Evolutionary conservation across 2,329 filamentous ascomycete genomes (phyloP), one percentile per base, ranked within the genome.

Genomic region (Pseudogymnoascus sp.): DNA sequence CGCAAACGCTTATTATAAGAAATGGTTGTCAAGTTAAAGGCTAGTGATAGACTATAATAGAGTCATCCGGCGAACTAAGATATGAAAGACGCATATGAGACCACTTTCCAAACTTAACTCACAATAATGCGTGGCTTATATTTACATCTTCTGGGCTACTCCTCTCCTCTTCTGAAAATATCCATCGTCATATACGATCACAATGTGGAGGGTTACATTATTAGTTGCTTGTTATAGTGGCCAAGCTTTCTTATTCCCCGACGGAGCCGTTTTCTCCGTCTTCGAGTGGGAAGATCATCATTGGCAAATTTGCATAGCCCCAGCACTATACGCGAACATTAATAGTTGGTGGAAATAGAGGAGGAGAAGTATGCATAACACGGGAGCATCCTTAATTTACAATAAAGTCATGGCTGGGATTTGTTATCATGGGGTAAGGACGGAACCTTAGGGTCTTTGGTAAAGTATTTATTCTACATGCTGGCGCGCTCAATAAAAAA

Each of bases 221-320:
- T 18, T 18, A 18, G n/a, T 18, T 56, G 47, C 47, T 33, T 12
- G 25, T 33, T 28, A 33, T 33, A 7, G 25, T 18, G 14, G 25
- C 10, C 31, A 53, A 16, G 25, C 47, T 33, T 50, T 25, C 25
- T 33, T 56, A 28, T 12, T 12, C 25, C 5, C n/a, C 28, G 50
- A 18, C 50, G 50, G 50, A 56, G n/a, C 25, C 50, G 16, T 56
- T 18, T 56, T 56, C n/a, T 56, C 50, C 50, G 50, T 50, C 44
- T 23, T 28, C 25, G 44, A 4, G 21, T 25, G 40, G 18, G 28
- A 31, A 31, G 18, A 14, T 44, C 5, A 23, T 10, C 23, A 8
- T 28, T 8, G 14, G 44, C 44, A 50, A 28, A 28, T 28, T 50
- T 31, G 50, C 50, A 25, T 6, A 11, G 50, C n/a, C n/a, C 25